Percentiles rank a stretch among this genome's conserved stretches.
These are phyloP conservation scores for Asclepias syriaca DNA, from an alignment of 257 asterid species.

Conservation along the genomic window DNA sequence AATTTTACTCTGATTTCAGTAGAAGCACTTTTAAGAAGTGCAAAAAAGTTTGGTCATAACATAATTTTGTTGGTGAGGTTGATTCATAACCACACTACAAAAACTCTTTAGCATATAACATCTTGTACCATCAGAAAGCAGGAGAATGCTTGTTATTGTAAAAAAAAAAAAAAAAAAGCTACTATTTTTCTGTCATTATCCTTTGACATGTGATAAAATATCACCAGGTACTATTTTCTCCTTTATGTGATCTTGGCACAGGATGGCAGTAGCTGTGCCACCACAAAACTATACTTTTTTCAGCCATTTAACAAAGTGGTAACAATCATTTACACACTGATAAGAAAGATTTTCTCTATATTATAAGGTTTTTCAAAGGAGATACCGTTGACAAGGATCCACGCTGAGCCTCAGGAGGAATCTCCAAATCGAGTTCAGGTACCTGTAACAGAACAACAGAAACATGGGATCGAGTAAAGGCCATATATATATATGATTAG, in stretches of 20 bases:
- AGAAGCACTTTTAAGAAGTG: neutral
- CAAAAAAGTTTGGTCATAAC: neutral
- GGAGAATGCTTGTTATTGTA: neutral
- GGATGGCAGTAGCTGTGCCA: neutral
- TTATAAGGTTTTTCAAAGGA: slow-evolving; percentile 11
- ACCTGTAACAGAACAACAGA: slow-evolving; percentile 39
- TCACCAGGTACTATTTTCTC: neutral
- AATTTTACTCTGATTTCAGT: neutral
- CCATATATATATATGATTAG: neutral
- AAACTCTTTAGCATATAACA: neutral
- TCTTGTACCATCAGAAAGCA: neutral
- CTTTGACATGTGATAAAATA: neutral
- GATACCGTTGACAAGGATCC: slow-evolving; percentile 92
- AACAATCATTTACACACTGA: neutral
- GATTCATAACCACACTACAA: neutral
- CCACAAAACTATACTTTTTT: neutral
- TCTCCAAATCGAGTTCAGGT: slow-evolving; percentile 90
- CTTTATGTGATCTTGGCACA: neutral
- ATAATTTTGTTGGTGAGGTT: neutral
- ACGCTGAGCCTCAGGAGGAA: slow-evolving; percentile 96
- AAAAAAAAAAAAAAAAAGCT: neutral
- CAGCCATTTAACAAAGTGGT: neutral
- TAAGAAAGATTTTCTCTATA: neutral
- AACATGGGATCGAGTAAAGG: neutral
- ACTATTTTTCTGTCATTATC: neutral